Evolutionary conservation across 768 basidiomycete genomes (phyloP).

Genomic region (Boletus sp.): DNA sequence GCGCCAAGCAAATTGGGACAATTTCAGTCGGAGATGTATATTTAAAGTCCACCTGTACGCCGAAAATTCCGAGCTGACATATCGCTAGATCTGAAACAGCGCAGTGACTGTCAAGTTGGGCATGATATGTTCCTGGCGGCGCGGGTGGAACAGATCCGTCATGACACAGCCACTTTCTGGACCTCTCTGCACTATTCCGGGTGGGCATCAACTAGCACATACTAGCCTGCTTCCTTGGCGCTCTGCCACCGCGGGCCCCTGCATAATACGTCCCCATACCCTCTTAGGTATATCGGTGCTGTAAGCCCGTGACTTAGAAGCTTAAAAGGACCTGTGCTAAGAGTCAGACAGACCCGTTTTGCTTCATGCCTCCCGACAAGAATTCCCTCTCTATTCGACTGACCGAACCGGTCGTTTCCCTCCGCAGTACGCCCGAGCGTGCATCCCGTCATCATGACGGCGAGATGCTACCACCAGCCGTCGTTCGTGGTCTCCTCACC

Average conservation of each 20-base stretch:
- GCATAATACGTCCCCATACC: not conserved
- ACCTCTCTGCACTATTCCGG: not conserved
- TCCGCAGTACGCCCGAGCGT: slow-evolving; percentile 46
- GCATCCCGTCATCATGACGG: slow-evolving; percentile 20
- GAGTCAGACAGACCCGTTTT: not conserved
- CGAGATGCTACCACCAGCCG: slow-evolving; percentile 51
- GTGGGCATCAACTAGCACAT: not conserved
- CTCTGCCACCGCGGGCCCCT: not conserved
- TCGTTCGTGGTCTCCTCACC: slow-evolving; percentile 65
- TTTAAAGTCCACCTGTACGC: not conserved
- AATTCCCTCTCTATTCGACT: slow-evolving; percentile 56
- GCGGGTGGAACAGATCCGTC: slow-evolving; percentile 12
- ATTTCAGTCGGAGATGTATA: not conserved
- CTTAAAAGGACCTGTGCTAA: not conserved
- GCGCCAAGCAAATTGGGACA: not conserved
- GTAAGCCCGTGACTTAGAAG: not conserved
- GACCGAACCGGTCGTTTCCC: slow-evolving; percentile 73
- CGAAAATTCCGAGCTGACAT: not conserved
- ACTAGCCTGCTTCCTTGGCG: not conserved
- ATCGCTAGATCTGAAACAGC: no score
- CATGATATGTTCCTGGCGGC: not conserved
- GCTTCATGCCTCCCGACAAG: slow-evolving; percentile 27
- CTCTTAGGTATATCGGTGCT: not conserved
- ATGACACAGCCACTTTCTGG: not conserved
- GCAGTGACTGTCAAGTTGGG: no score